Base-by-base conservation (phyloP, 2,329 filamentous ascomycete species). In the Aspergillus latus region DNA sequence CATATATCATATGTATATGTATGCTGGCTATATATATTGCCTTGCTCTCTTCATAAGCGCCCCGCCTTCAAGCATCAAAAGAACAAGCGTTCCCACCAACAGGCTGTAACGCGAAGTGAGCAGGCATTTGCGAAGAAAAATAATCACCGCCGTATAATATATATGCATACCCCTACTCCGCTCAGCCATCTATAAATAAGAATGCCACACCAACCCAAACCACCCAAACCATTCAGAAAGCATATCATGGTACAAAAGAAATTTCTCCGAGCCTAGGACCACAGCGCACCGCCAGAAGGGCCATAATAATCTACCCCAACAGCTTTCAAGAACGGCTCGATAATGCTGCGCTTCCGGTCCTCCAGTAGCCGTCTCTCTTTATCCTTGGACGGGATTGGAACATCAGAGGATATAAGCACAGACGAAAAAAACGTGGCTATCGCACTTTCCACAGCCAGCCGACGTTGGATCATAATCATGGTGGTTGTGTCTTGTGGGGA, bases 261-360 rank as follows among this genome's bases (percentile, higher is more conserved):
- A 26, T 8, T 34, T 34, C 6, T 44, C 16, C 9, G 15, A 34
- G 15, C 21, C 21, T 21, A 40, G 47, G 29, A 26, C 62, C 29
- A 64, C 21, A 49, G 34, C 47, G 59, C 59, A 34, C 69, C 67
- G 11, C 71, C 68, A 5, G 68, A 72, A n/a, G 70, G 67, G 1
- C 69, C 71, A 15, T 62, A 57, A 57, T 67, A 67, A 63, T 74
- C 71, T 6, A 72, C 70, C 1, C 65, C 68, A 49, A 70, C 67
- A 49, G 71, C 70, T 46, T 74, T 77, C 57, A 90, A 67, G 62
- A 95, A 95, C 29, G 90, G 75, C 68, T 92, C 88, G 30, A 95
- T 69, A 10, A 92, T 74, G 8, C 80, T 80, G 54, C 80, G 79
- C 76, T 86, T 88, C 68, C 83, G 83, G 56, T 88, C 88, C 60